phyloP scores from a whole-genome alignment of 192 early-diverging fungal species.

The Backusella tarrabulga region DNA sequence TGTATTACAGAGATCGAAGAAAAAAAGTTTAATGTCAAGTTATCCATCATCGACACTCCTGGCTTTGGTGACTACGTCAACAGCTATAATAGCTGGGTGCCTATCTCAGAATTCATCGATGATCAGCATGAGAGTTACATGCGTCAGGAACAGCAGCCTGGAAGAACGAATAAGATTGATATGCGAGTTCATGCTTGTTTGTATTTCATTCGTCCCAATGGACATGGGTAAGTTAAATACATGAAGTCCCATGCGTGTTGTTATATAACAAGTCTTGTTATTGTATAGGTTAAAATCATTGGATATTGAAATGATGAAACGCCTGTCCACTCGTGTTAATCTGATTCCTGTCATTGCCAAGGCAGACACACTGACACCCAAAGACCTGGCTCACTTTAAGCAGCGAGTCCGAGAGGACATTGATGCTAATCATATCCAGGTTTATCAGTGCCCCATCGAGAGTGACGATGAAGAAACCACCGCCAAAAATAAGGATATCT shows the following conservation, averaged over 20 bases:
- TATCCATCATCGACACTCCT: constrained; percentile 95
- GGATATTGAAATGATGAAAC: constrained; percentile 95
- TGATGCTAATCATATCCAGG: constrained; percentile 78
- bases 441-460: constrained; percentile 77
- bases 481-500: constrained; percentile 76
- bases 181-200: constrained; percentile 93
- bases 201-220: constrained; percentile 96
- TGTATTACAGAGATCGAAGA: constrained; percentile 80
- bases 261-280: too few species aligned
- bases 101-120: constrained; percentile 93
- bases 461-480: constrained; percentile 79
- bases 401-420: constrained; percentile 76
- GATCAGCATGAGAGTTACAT: constrained; percentile 90
- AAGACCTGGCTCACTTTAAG: constrained; percentile 86
- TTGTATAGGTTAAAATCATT: constrained; percentile 58
- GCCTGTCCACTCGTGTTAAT: constrained; percentile 86
- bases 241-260: too few species aligned
- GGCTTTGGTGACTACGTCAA: constrained; percentile 98
- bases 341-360: constrained; percentile 92
- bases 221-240: constrained; percentile 66
- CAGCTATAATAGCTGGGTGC: constrained; percentile 93
- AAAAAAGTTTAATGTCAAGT: constrained; percentile 85
- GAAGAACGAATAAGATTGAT: constrained; percentile 82
- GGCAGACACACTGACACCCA: constrained; percentile 85
- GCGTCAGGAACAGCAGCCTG: constrained; percentile 89